These are phyloP conservation scores for Ploettnerulaceae sp. DNA, from an alignment of 2,329 filamentous ascomycete genomes.

Conservation along the genomic window DNA sequence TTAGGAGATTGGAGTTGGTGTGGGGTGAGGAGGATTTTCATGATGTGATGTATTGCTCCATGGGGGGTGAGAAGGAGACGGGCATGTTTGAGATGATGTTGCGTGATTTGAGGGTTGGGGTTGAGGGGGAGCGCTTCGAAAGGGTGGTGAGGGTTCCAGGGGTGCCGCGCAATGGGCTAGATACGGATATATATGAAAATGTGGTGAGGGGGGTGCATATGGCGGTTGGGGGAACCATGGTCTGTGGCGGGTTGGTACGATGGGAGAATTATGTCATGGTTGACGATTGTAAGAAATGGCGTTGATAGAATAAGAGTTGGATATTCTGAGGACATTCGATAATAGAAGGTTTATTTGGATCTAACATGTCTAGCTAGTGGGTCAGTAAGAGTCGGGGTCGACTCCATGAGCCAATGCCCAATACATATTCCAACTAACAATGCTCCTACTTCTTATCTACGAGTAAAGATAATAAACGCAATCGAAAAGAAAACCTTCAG, in stretches of 20 bases:
- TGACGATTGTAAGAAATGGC: too few relatives aligned
- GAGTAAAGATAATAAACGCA: too few relatives aligned
- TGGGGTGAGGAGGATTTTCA: slow-evolving; percentile 3
- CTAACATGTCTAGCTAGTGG: too few relatives aligned
- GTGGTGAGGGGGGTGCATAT: slow-evolving; percentile 11
- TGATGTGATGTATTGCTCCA: background rate
- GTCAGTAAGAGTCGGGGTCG: too few relatives aligned
- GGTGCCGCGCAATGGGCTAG: background rate
- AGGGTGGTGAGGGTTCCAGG: slow-evolving; percentile 13
- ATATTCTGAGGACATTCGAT: too few relatives aligned
- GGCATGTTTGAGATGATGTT: slow-evolving; percentile 7
- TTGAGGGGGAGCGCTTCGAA: slow-evolving; percentile 11
- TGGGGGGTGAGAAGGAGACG: background rate
- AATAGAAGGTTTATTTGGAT: too few relatives aligned
- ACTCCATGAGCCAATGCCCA: too few relatives aligned
- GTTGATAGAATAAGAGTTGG: too few relatives aligned
- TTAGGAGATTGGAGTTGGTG: slow-evolving; percentile 12
- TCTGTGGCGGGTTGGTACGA: slow-evolving; percentile 8
- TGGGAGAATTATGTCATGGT: slow-evolving; percentile 13
- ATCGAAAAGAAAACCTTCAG: too few relatives aligned
- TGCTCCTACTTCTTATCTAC: too few relatives aligned
- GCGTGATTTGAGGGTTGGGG: slow-evolving; percentile 3
- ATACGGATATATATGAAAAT: background rate
- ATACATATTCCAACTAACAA: too few relatives aligned
- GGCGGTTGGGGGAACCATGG: slow-evolving; percentile 17